Evolutionary conservation across 2,329 filamentous ascomycete species (phyloP).

Genomic region (Fusarium begoniae): DNA sequence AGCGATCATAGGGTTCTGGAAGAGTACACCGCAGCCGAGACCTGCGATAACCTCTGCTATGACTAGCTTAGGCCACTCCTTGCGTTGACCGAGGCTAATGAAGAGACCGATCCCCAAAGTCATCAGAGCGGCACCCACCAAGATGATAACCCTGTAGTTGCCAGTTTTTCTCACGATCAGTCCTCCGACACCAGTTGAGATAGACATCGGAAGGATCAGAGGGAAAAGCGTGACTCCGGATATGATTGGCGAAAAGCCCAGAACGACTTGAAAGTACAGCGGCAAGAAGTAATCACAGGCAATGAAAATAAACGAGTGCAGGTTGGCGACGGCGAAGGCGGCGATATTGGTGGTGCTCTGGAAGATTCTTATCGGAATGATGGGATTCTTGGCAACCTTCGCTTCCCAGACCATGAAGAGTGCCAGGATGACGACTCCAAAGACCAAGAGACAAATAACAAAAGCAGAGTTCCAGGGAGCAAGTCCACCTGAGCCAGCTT

Average conservation of each 20-base stretch:
- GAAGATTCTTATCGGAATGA: slow-evolving; percentile 81
- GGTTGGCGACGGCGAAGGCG: slow-evolving; percentile 71
- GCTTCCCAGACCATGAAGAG: slow-evolving; percentile 78
- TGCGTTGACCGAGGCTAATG: slow-evolving; percentile 64
- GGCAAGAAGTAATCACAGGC: slow-evolving; percentile 81
- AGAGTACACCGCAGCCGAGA: slow-evolving; percentile 71
- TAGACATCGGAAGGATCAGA: slow-evolving; percentile 71
- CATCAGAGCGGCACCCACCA: slow-evolving; percentile 65
- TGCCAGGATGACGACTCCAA: slow-evolving; percentile 69
- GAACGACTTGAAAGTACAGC: slow-evolving; percentile 82
- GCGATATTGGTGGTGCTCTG: slow-evolving; percentile 71
- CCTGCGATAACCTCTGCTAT: slow-evolving; percentile 71
- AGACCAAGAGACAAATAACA: slow-evolving; percentile 80
- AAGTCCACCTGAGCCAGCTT: slow-evolving; percentile 76
- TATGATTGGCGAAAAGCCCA: slow-evolving; percentile 72
- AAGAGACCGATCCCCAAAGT: slow-evolving; percentile 71
- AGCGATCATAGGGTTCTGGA: slow-evolving; percentile 75
- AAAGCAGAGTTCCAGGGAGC: slow-evolving; percentile 78
- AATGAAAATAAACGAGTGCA: slow-evolving; percentile 81
- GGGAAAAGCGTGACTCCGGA: slow-evolving; percentile 81
- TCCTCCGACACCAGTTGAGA: slow-evolving; percentile 66
- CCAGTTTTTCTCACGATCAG: slow-evolving; percentile 69
- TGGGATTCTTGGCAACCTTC: slow-evolving; percentile 76
- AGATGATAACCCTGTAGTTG: slow-evolving; percentile 68
- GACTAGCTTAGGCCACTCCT: slow-evolving; percentile 63